Percentiles rank a stretch among this genome's conserved stretches.
These are phyloP conservation scores for Punica granatum DNA, from an alignment of 345 rosid species.

Conservation along the genomic window DNA sequence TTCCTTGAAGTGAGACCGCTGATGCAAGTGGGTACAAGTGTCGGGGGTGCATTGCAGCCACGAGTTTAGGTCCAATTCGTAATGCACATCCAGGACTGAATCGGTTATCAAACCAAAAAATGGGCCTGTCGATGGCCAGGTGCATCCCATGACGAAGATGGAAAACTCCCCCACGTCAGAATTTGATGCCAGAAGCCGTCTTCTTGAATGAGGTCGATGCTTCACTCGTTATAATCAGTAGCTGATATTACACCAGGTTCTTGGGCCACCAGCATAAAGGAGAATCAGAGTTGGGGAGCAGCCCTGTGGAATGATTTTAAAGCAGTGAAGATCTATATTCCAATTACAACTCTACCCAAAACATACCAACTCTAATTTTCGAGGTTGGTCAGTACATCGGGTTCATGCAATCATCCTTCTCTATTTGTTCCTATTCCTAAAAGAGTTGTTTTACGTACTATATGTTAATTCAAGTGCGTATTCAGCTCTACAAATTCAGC, in stretches of 20 bases:
- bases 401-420: constrained; percentile 6
- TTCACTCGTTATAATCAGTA: neutral
- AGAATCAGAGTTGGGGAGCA: neutral
- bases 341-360: neutral
- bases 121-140: too few species aligned
- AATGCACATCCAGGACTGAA: too few species aligned
- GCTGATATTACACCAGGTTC: neutral
- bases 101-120: too few species aligned
- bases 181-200: too few species aligned
- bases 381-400: neutral
- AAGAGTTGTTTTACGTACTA: neutral
- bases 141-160: too few species aligned
- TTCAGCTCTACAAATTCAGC: neutral
- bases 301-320: neutral
- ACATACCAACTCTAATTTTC: neutral
- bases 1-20: too few species aligned
- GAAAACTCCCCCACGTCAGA: too few species aligned
- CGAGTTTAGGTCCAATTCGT: too few species aligned
- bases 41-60: too few species aligned
- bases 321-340: neutral
- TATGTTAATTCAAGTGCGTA: neutral
- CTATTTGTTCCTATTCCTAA: neutral
- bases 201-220: neutral
- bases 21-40: too few species aligned
- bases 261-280: neutral